Conservation (phyloP, 2,329 filamentous ascomycete species). For the Myotisia sp. region DNA sequence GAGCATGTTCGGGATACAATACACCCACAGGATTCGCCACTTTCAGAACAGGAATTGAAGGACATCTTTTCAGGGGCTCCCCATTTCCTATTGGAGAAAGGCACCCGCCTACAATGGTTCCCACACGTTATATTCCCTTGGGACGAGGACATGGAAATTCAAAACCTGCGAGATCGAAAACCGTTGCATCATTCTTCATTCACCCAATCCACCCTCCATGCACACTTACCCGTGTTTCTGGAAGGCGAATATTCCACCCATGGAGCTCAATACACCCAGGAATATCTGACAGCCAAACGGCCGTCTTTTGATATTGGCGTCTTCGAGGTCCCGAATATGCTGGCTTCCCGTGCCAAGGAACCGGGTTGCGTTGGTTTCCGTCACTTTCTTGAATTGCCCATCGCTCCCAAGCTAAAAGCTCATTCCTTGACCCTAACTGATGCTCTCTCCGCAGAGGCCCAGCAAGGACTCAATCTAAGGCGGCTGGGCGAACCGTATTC, state of each 20-base stretch:
- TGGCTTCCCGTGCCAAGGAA: slow-evolving; percentile 32
- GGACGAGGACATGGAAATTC: slow-evolving; percentile 27
- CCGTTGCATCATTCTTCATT: slow-evolving; percentile 29
- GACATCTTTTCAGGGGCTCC: slow-evolving; percentile 31
- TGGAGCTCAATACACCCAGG: slow-evolving; percentile 13
- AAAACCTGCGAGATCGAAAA: slow-evolving; percentile 28
- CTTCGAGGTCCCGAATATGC: slow-evolving; percentile 38
- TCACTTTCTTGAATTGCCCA: slow-evolving; percentile 34
- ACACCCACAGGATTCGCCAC: slow-evolving; percentile 6
- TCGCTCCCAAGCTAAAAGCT: slow-evolving; percentile 16
- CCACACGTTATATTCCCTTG: slow-evolving; percentile 33
- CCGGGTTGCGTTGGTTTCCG: slow-evolving; percentile 34
- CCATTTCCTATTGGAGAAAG: slow-evolving; percentile 32
- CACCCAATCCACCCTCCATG: slow-evolving; percentile 30
- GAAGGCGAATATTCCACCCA: slow-evolving; percentile 15
- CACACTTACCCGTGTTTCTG: slow-evolving; percentile 30
- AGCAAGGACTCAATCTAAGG: slow-evolving; percentile 13
- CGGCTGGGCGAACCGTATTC: slow-evolving; percentile 21
- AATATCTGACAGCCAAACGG: slow-evolving; percentile 17
- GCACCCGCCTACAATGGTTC: slow-evolving; percentile 26
- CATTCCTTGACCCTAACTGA: slow-evolving; percentile 14
- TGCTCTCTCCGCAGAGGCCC: slow-evolving; percentile 13
- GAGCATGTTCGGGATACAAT: slow-evolving; percentile 1
- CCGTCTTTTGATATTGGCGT: slow-evolving; percentile 32
- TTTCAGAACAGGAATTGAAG: slow-evolving; percentile 24